Percentiles rank a stretch among this genome's conserved stretches.
Conservation (phyloP, 495 filamentous ascomycete species). For the Annulohypoxylon bovei region DNA sequence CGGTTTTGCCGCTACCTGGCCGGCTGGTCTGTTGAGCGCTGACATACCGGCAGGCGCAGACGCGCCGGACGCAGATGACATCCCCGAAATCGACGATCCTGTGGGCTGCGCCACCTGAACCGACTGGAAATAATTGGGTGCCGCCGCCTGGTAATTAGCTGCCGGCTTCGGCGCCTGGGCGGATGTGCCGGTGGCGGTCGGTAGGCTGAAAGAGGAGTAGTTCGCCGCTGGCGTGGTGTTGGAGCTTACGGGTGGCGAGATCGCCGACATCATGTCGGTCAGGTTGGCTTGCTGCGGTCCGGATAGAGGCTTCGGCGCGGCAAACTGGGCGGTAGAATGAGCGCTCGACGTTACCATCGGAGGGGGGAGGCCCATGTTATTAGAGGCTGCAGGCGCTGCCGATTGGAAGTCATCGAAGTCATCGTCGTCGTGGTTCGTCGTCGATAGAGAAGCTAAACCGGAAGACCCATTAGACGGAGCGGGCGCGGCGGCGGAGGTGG, state of each 20-base stretch:
- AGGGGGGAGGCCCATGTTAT: conserved; percentile 59
- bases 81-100: conserved; percentile 41
- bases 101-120: conserved; percentile 62
- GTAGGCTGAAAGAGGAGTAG: conserved; percentile 64
- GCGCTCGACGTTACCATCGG: conserved; percentile 73
- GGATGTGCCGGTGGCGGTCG: conserved; percentile 53
- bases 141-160: conserved; percentile 74
- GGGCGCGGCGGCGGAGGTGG: conserved; percentile 60
- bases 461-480: conserved; percentile 56
- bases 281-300: conserved; percentile 82
- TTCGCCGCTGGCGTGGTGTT: conserved; percentile 62
- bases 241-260: conserved; percentile 74
- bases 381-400: conserved; percentile 69
- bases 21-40: conserved; percentile 49
- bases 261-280: conserved; percentile 80
- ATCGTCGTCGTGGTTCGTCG: conserved; percentile 74
- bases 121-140: conserved; percentile 95
- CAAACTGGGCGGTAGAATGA: conserved; percentile 74
- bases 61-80: conserved; percentile 39
- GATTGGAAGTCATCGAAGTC: conserved; percentile 99
- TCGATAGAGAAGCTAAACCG: conserved; percentile 65
- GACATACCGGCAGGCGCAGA: conserved; percentile 46
- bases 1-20: conserved; percentile 63
- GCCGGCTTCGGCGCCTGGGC: conserved; percentile 64
- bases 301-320: conserved; percentile 83